These are phyloP conservation scores for Pleoardoris graminearum DNA, from an alignment of 2,329 filamentous ascomycete genomes.

Conservation along the genomic window DNA sequence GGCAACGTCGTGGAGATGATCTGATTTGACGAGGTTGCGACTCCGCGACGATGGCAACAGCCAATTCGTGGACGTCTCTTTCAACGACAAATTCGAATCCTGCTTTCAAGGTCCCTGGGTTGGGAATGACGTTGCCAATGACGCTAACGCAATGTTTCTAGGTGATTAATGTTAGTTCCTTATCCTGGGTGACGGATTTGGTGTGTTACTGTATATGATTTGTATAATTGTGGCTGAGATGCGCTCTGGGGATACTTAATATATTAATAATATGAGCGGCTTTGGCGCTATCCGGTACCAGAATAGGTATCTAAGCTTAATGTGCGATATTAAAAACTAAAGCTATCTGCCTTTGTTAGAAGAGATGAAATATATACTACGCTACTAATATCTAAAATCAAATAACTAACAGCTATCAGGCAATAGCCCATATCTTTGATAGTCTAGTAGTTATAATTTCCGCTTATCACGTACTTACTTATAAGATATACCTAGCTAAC, in stretches of 20 bases:
- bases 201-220: conserved; percentile 26
- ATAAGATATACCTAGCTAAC: too few relatives aligned
- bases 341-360: conserved; percentile 65
- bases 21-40: too few relatives aligned
- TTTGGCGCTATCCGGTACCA: conserved; percentile 56
- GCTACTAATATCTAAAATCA: conserved; percentile 27
- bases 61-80: conserved; percentile 20
- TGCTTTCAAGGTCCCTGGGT: conserved; percentile 21
- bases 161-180: conserved; percentile 26
- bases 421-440: too few relatives aligned
- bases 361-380: conserved; percentile 62
- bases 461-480: too few relatives aligned
- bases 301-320: conserved; percentile 54
- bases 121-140: conserved; percentile 9
- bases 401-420: too few relatives aligned
- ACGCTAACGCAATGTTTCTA: conserved; percentile 14
- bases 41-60: conserved; percentile 15
- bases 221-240: conserved; percentile 46
- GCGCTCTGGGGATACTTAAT: conserved; percentile 38
- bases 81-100: conserved; percentile 9
- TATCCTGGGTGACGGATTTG: conserved; percentile 41
- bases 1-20: too few relatives aligned
- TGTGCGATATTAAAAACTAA: conserved; percentile 63
- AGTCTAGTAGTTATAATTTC: too few relatives aligned
- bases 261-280: conserved; percentile 51